A percentile compares a stretch with the other conserved stretches of the same genome.
Conservation (phyloP, 2,329 filamentous ascomycete species). For the Rasamsonia emersonii region DNA sequence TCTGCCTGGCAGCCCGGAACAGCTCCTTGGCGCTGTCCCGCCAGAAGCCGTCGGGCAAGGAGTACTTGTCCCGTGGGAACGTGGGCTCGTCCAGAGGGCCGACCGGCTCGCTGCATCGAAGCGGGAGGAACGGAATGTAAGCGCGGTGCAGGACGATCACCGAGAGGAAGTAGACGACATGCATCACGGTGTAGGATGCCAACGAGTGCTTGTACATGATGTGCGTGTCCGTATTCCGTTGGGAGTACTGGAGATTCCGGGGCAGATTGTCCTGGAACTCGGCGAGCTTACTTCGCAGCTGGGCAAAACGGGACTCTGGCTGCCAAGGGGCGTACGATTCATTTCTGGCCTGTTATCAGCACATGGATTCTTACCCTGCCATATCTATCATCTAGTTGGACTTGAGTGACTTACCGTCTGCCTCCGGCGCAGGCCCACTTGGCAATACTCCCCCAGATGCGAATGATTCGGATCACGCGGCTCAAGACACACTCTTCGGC, state of each 20-base stretch:
- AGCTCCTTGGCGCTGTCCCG: constrained; percentile 41
- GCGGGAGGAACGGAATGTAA: constrained; percentile 47
- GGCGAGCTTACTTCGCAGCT: constrained; percentile 37
- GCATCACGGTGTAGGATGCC: constrained; percentile 47
- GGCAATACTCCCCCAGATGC: constrained; percentile 48
- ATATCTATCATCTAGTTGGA: no score
- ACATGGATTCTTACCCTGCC: not conserved
- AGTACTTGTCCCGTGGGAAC: constrained; percentile 36
- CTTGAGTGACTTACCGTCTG: constrained; percentile 37
- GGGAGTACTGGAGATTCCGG: constrained; percentile 42
- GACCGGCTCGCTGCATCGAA: constrained; percentile 40
- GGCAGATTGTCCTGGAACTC: constrained; percentile 45
- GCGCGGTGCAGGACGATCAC: constrained; percentile 48
- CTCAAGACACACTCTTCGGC: constrained; percentile 46
- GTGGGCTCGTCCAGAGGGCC: constrained; percentile 46
- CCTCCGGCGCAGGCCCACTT: constrained; percentile 48
- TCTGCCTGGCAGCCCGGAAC: constrained; percentile 45
- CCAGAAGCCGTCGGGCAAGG: constrained; percentile 44
- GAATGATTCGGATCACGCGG: constrained; percentile 46
- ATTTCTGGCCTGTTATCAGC: constrained; percentile 21
- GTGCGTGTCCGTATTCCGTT: constrained; percentile 46
- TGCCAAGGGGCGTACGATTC: constrained; percentile 48
- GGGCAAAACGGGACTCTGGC: constrained; percentile 39
- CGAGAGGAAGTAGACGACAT: constrained; percentile 46
- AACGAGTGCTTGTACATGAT: constrained; percentile 44